These are phyloP conservation scores for Amanita jacksonii DNA, from an alignment of 768 basidiomycete genomes.

Conservation along the genomic window DNA sequence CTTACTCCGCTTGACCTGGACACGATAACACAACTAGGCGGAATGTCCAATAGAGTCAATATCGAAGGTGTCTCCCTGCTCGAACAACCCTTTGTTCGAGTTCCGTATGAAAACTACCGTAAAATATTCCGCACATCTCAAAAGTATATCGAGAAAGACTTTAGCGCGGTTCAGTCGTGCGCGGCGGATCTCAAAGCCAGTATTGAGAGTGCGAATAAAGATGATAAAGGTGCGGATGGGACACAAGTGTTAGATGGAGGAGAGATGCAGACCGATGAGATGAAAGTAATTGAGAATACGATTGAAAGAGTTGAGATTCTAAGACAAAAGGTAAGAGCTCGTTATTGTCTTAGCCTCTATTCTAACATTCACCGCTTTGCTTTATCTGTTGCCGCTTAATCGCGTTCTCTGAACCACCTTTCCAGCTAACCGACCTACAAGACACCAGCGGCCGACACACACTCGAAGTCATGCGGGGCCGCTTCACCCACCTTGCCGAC, in stretches of 20 bases:
- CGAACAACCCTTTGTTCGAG: conserved; percentile 81
- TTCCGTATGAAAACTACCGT: conserved; percentile 84
- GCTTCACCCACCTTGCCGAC: conserved; percentile 59
- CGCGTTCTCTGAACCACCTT: no score
- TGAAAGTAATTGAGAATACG: conserved; percentile 65
- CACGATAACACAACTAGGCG: neutral
- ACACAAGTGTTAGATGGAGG: conserved; percentile 26
- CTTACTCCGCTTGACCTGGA: no score
- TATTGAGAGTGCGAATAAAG: no score
- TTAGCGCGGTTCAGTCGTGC: conserved; percentile 46
- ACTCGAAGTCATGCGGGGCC: conserved; percentile 64
- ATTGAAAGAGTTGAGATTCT: conserved; percentile 66
- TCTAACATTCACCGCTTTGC: no score
- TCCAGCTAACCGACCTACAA: conserved; percentile 39
- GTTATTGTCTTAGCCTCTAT: no score
- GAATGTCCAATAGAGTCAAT: conserved; percentile 49
- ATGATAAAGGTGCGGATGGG: no score
- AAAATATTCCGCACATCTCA: conserved; percentile 81
- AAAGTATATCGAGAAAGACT: conserved; percentile 73
- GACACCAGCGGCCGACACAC: conserved; percentile 46
- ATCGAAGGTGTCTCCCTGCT: conserved; percentile 70
- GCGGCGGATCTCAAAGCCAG: conserved; percentile 62
- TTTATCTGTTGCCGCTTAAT: conserved; percentile 13
- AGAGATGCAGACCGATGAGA: conserved; percentile 31
- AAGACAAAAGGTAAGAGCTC: conserved; percentile 92